Base-by-base conservation (phyloP, 345 rosid genomes). In the Brassica cretica region DNA sequence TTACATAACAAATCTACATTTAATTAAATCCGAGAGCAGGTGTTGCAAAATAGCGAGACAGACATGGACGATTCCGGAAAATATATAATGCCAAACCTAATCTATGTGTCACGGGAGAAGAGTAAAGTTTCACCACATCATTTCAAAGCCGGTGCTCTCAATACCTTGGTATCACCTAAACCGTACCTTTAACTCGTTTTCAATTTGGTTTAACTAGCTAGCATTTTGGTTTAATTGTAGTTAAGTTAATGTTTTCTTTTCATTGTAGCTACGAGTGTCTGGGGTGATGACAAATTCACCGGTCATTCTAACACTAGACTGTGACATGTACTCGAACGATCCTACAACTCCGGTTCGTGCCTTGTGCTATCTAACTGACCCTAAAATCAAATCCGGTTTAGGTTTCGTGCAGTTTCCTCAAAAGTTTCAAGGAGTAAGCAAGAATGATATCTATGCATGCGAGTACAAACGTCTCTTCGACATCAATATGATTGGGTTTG, bases 121-220 rank as follows among this genome's bases (percentile, higher is more conserved):
- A 80, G 81, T 82, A 83, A 64, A 66, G 75, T 76, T 27, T 81
- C 81, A 29, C 84, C 73, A 9, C 97, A 93, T 78, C 78, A 89
- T 70, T 93, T 83, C 75, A 93, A 93, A 81, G 95, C 91, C 8
- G 98, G 98, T 58, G 98, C 98, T 76, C 92, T 93, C 27, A 93
- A 93, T 68, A 84, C 77, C 6, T 65, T 91, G 87, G 94, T 88
- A 85, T 53, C 14, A n/a, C 6, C 66, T 49, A 67, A 21, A 32
- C 68, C 1, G 5, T 59, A 2, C 4, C 24, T 35, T 39, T 25
- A 39, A 21, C 10, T 18, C 19, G 60, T 56, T 58, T 44, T 14
- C 0, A 3, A 2, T 61, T 53, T 2, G 21, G 44, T 49, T 44
- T 30, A 12, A 44, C 12, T 44, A 29, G 5, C 30, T 41, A 39